Conservation (phyloP, 1,284 basidiomycete genomes). For the Anthracocystis setariae region DNA sequence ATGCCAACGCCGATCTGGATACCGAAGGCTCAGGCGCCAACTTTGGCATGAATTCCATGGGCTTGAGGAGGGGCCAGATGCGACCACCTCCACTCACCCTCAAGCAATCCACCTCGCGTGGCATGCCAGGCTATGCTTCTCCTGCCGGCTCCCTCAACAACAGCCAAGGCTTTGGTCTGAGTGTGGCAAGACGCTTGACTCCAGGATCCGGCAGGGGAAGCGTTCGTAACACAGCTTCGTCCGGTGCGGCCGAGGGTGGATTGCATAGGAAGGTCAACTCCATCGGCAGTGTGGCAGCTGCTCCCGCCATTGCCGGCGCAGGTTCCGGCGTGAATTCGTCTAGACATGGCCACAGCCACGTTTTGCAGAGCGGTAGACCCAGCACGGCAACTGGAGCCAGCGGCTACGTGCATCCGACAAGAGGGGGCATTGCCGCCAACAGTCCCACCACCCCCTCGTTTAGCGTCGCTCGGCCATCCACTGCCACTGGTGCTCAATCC, state of each 20-base stretch:
- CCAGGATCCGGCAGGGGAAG: conserved; percentile 37
- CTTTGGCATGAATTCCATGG: conserved; percentile 38
- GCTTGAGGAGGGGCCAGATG: conserved; percentile 43
- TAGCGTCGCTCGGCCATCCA: conserved; percentile 36
- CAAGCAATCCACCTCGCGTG: conserved; percentile 40
- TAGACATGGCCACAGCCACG: conserved; percentile 18
- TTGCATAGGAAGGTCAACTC: conserved; percentile 56
- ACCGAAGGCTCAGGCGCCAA: conserved; percentile 6
- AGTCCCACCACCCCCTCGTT: conserved; percentile 44
- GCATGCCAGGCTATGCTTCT: conserved; percentile 45
- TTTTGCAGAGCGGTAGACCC: conserved; percentile 28
- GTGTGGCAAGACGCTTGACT: conserved; percentile 50
- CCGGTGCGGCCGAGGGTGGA: conserved; percentile 25
- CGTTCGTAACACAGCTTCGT: conserved; percentile 27
- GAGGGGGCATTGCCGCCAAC: conserved; percentile 11
- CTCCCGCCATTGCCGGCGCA: conserved; percentile 25
- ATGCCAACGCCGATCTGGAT: conserved; percentile 21
- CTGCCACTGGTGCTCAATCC: conserved; percentile 39
- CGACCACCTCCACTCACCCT: conserved; percentile 46
- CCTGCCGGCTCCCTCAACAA: conserved; percentile 40
- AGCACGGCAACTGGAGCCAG: conserved; percentile 57
- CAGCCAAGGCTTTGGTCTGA: conserved; percentile 53
- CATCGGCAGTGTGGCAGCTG: conserved; percentile 29
- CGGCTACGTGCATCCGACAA: conserved; percentile 19
- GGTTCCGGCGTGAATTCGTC: conserved; percentile 13